These are phyloP conservation scores for Penicillium sp. DNA, from an alignment of 2,329 filamentous ascomycete species.

Conservation along the genomic window DNA sequence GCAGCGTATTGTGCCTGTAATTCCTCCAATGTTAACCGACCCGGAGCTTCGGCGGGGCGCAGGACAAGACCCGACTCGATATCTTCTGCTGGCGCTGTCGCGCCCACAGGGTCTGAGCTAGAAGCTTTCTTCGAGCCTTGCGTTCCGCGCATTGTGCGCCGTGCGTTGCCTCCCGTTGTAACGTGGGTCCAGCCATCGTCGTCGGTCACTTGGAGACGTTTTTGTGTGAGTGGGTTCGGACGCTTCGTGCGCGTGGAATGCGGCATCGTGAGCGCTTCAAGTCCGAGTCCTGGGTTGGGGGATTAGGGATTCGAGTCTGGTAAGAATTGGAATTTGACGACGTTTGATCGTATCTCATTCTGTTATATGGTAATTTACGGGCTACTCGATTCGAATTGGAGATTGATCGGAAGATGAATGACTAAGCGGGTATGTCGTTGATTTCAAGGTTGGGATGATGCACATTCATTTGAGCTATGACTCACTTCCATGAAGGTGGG, in stretches of 20 bases:
- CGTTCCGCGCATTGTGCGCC: conserved; percentile 22
- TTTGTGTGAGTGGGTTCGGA: conserved; percentile 19
- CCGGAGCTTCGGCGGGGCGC: conserved; percentile 39
- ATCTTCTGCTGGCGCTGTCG: not conserved
- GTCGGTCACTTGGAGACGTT: conserved; percentile 40
- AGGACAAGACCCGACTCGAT: conserved; percentile 9
- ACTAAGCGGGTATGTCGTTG: too few species aligned
- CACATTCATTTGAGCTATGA: too few species aligned
- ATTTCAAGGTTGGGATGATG: too few species aligned
- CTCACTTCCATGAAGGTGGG: too few species aligned
- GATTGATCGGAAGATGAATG: too few species aligned
- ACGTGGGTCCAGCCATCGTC: conserved; percentile 47
- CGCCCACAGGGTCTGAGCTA: not conserved
- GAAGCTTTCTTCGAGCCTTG: not conserved
- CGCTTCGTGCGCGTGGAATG: conserved; percentile 34
- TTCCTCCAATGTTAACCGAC: conserved; percentile 29
- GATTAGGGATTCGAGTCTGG: not conserved
- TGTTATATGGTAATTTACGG: too few species aligned
- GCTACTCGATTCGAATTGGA: too few species aligned
- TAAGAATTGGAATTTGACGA: not conserved
- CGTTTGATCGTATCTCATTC: not conserved
- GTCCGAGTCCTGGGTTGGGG: too few species aligned
- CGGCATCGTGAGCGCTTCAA: conserved; percentile 28
- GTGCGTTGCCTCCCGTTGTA: conserved; percentile 31
- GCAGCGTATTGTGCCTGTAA: conserved; percentile 32